Evolutionary conservation across 139 green algal species (phyloP).

Genomic region (Chlamydomonas asymmetrica): DNA sequence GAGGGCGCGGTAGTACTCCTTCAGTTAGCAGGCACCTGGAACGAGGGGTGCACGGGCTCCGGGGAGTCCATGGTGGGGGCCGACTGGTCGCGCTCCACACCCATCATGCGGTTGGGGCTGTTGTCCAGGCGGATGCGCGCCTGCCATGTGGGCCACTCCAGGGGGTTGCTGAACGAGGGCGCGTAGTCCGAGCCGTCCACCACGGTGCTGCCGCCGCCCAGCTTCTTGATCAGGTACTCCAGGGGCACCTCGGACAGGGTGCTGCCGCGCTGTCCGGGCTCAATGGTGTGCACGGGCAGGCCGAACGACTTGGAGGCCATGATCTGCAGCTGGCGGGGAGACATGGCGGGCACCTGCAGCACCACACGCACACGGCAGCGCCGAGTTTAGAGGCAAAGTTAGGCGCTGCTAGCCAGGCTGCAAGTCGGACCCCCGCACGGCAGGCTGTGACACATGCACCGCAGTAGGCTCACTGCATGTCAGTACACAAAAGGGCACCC

Average conservation of each 20-base stretch:
- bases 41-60: constrained; percentile 27
- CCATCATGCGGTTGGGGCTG: constrained; percentile 31
- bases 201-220: constrained; percentile 25
- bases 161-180: constrained; percentile 12
- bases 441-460: no score
- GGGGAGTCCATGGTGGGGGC: constrained; percentile 31
- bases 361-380: no score
- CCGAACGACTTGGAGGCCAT: constrained; percentile 20
- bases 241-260: constrained; percentile 28
- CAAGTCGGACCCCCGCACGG: no score
- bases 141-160: constrained; percentile 35
- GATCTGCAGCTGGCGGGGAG: constrained; percentile 26
- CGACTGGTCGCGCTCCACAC: constrained; percentile 13
- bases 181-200: constrained; percentile 11
- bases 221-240: constrained; percentile 32
- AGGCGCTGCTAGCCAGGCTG: no score
- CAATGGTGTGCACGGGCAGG: not conserved
- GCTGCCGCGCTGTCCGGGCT: constrained; percentile 19
- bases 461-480: no score
- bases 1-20: no score
- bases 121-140: constrained; percentile 27
- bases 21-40: no score
- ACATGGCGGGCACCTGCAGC: constrained; percentile 22
- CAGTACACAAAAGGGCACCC: no score
- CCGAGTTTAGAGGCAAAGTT: no score